These are phyloP conservation scores for Fusarium sp. DNA, from an alignment of 2,329 filamentous ascomycete genomes.

Conservation along the genomic window DNA sequence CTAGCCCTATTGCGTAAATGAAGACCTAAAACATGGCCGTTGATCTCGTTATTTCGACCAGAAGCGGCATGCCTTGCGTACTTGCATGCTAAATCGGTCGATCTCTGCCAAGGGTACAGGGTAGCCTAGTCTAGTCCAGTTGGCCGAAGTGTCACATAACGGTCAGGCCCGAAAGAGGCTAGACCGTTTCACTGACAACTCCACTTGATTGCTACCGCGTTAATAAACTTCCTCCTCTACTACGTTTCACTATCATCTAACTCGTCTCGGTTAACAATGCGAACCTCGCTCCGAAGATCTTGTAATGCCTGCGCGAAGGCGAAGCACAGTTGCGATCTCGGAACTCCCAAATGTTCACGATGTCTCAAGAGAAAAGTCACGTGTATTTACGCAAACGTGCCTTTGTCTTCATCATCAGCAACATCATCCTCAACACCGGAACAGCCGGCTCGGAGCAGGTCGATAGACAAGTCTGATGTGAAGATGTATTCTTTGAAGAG, in stretches of 20 bases:
- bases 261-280: conserved; percentile 51
- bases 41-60: not conserved
- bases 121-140: not conserved
- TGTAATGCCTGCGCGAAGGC: conserved; percentile 65
- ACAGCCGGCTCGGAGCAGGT: conserved; percentile 1
- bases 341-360: conserved; percentile 63
- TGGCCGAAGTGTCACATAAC: not conserved
- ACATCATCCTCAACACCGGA: not conserved
- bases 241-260: not conserved
- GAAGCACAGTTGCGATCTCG: conserved; percentile 65
- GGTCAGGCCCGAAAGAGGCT: not conserved
- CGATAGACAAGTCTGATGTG: not conserved
- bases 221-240: conserved; percentile 16
- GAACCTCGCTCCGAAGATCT: conserved; percentile 64
- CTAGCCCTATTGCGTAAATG: rapidly evolving
- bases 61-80: not conserved
- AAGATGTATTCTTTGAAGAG: not conserved
- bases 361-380: conserved; percentile 58
- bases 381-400: conserved; percentile 65
- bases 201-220: conserved; percentile 12
- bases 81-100: not conserved
- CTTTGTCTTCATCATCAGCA: conserved; percentile 46
- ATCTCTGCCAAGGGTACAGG: not conserved
- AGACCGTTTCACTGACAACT: not conserved
- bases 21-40: not conserved